A percentile compares a stretch with the other conserved stretches of the same genome.
Conservation (phyloP, 129 eudicot species). For the Cynara cardunculus region DNA sequence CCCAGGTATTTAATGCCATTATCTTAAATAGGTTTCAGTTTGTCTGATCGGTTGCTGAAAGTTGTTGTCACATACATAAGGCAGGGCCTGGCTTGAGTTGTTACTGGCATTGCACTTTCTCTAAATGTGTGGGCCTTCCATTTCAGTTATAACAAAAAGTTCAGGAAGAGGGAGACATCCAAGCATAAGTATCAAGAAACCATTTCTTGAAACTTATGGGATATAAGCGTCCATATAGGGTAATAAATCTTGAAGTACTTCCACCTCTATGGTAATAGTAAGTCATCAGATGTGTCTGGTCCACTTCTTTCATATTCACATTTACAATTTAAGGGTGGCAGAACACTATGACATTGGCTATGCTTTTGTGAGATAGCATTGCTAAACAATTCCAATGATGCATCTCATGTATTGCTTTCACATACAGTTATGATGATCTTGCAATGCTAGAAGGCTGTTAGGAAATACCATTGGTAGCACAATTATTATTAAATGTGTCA, state of each 20-base stretch:
- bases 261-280: neutral
- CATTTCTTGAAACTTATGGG: neutral
- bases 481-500: neutral
- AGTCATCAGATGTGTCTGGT: neutral
- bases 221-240: neutral
- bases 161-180: neutral
- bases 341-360: neutral
- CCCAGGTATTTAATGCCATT: constrained; percentile 58
- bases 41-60: constrained; percentile 7
- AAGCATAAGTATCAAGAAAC: neutral
- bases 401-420: neutral
- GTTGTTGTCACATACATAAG: neutral
- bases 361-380: neutral
- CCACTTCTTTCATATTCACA: neutral
- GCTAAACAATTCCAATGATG: neutral
- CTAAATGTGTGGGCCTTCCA: neutral
- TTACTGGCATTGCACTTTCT: neutral
- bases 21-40: neutral
- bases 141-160: neutral
- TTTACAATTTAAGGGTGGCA: neutral
- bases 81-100: neutral
- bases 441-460: neutral
- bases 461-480: neutral
- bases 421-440: neutral
- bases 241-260: neutral